Base-by-base conservation (phyloP, 106 monocot species). In the Narthecium ossifragum region DNA sequence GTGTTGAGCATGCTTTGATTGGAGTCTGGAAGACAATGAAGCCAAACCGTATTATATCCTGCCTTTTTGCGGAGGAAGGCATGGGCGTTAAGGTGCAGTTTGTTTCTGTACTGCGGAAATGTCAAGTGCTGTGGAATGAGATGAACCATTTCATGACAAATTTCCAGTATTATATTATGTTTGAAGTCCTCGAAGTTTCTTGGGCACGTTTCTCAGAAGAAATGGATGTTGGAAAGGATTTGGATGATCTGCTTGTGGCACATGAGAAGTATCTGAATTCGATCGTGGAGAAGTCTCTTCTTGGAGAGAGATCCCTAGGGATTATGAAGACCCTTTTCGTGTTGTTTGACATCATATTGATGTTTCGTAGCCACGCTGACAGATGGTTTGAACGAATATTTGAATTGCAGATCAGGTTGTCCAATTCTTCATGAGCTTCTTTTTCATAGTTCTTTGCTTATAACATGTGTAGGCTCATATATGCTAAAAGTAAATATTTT, bases 71-170 rank as follows among this genome's bases (percentile, higher is more conserved):
- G 9, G 80, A 80, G 53, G 78, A 90, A 32, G 66, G 61, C 34
- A 57, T 59, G 21, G 60, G 30, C 15, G 59, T 85, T 40, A 88
- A 75, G 63, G 36, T 49, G 46, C 73, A 79, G 41, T 96, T 86
- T 65, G 62, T 79, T 20, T 81, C 86, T 0, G 71, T 80, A 32
- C 50, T 87, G 23, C 61, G 98, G 23, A 81, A 79, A 46, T 91
- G 81, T 67, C 91, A 98, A 67, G 98, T 87, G 62, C 60, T 98
- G 2, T 88, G 87, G 84, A 87, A 88, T 65, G 91, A 98, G 67
- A 98, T 98, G 98, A 98, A 91, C 50, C 98, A 98, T 70, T 98
- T 98, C 46, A 71, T 98, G 12, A 87, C 80, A 51, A 91, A 98
- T 50, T 86, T 98, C 43, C 91, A 98, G 49, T 78, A 82, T 51